A percentile compares a stretch with the other conserved stretches of the same genome.
Evolutionary conservation across 225 moss, liverwort and hornwort species (phyloP).

Genomic region (Bryoerythrophyllum caledonicum): DNA sequence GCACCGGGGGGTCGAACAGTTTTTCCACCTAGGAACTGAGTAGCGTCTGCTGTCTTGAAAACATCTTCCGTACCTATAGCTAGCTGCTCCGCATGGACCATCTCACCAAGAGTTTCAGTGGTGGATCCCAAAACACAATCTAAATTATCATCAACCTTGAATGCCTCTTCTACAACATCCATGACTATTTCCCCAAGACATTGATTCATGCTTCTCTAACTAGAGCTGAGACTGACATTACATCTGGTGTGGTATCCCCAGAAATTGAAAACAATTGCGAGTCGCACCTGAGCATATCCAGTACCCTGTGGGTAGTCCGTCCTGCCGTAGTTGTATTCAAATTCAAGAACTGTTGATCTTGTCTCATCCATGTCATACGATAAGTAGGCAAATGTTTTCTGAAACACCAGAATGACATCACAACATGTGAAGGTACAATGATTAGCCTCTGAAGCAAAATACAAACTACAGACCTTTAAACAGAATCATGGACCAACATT

Average conservation of each 20-base stretch:
- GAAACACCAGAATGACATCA: not conserved
- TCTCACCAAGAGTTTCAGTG: not conserved
- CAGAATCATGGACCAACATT: not conserved
- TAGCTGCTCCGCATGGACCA: slow-evolving; percentile 35
- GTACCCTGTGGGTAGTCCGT: slow-evolving; percentile 29
- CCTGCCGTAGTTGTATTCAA: slow-evolving; percentile 37
- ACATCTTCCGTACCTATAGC: slow-evolving; percentile 73
- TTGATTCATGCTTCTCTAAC: not conserved
- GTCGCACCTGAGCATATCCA: slow-evolving; percentile 43
- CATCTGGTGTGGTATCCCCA: not conserved
- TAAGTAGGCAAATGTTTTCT: slow-evolving; percentile 39
- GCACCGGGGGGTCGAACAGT: slow-evolving; percentile 2
- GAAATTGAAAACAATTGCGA: not conserved
- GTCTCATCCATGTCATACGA: slow-evolving; percentile 43
- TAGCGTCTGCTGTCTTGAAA: slow-evolving; percentile 62
- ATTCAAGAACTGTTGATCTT: slow-evolving; percentile 33
- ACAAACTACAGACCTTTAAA: not conserved
- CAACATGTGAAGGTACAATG: not conserved
- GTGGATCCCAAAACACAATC: not conserved
- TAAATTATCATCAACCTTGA: not conserved
- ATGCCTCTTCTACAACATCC: not conserved
- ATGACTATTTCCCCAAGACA: not conserved
- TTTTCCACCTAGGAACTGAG: slow-evolving; percentile 33
- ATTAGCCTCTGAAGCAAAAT: not conserved
- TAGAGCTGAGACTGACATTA: not conserved